phyloP scores from a whole-genome alignment of 1,284 basidiomycete species.

The Malassezia caprae region DNA sequence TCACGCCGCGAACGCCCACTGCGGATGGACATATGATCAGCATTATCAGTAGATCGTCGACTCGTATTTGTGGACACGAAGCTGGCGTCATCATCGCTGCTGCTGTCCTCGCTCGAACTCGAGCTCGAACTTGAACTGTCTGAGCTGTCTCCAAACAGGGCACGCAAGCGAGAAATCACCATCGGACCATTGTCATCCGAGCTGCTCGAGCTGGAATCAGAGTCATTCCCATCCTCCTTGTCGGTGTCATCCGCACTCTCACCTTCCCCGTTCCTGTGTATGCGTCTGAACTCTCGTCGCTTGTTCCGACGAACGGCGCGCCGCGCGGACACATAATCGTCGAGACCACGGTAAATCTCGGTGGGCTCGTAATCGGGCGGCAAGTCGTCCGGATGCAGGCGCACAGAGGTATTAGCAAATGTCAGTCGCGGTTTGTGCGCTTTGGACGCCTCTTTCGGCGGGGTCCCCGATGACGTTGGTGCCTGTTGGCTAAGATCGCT shows the following conservation, averaged over 20 bases:
- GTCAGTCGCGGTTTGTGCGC: conserved; percentile 26
- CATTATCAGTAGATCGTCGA: not conserved
- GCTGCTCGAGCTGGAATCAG: conserved; percentile 15
- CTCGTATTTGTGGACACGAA: not conserved
- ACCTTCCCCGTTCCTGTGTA: not conserved
- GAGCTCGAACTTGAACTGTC: conserved; percentile 24
- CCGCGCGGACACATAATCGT: conserved; percentile 34
- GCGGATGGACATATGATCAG: not conserved
- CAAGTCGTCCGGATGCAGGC: conserved; percentile 36
- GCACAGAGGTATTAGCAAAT: conserved; percentile 37
- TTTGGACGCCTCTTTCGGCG: not conserved
- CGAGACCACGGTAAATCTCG: conserved; percentile 41
- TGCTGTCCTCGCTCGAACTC: conserved; percentile 8
- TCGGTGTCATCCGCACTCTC: not conserved
- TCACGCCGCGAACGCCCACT: conserved; percentile 11
- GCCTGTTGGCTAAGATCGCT: not conserved
- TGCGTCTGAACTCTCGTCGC: conserved; percentile 11
- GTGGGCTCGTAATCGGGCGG: conserved; percentile 33
- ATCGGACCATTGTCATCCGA: conserved; percentile 29
- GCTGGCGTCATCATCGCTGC: conserved; percentile 17
- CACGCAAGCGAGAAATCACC: conserved; percentile 33
- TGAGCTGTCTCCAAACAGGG: conserved; percentile 37
- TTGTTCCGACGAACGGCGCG: conserved; percentile 21
- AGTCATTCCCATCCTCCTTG: conserved; percentile 19
- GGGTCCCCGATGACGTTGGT: not conserved